Percentiles rank a stretch among this genome's conserved stretches.
Conservation (phyloP, 345 rosid species). For the Camelina laxa region DNA sequence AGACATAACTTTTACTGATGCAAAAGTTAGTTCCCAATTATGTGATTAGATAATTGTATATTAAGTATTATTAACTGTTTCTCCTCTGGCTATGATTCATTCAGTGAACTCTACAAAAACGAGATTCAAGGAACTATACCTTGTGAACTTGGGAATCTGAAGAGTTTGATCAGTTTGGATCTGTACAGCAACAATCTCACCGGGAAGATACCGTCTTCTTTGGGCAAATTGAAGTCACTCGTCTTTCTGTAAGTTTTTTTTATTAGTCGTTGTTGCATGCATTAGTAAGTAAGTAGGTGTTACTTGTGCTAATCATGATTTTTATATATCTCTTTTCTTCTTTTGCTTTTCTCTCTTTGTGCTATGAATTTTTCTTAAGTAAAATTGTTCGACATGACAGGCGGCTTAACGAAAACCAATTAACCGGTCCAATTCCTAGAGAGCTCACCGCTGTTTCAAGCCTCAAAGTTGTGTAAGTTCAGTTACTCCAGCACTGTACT, state of each 20-base stretch:
- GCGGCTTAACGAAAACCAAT: slow-evolving; percentile 75
- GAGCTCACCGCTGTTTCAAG: slow-evolving; percentile 15
- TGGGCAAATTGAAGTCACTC: slow-evolving; percentile 81
- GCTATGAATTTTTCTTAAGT: background rate
- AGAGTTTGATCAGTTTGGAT: slow-evolving; percentile 83
- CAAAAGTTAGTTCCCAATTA: background rate
- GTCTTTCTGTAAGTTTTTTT: slow-evolving; percentile 70
- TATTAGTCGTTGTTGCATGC: background rate
- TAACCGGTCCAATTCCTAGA: slow-evolving; percentile 71
- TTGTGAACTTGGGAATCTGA: slow-evolving; percentile 72
- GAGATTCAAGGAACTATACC: slow-evolving; percentile 79
- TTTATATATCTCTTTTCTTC: background rate
- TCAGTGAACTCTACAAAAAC: slow-evolving; percentile 84
- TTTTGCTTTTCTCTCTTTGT: background rate
- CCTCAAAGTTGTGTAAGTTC: slow-evolving; percentile 42
- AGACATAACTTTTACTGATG: too few species aligned
- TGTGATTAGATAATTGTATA: background rate
- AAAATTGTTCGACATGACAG: slow-evolving; percentile 17
- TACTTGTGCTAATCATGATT: background rate
- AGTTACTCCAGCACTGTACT: background rate
- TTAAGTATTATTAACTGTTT: background rate
- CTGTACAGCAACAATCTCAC: slow-evolving; percentile 83
- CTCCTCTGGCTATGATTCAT: background rate
- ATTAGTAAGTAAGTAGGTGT: background rate
- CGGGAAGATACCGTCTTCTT: slow-evolving; percentile 67